Evolutionary conservation across 2,329 filamentous ascomycete genomes (phyloP), one percentile per base, ranked within the genome.

Genomic region (Lecanicillium sp.): DNA sequence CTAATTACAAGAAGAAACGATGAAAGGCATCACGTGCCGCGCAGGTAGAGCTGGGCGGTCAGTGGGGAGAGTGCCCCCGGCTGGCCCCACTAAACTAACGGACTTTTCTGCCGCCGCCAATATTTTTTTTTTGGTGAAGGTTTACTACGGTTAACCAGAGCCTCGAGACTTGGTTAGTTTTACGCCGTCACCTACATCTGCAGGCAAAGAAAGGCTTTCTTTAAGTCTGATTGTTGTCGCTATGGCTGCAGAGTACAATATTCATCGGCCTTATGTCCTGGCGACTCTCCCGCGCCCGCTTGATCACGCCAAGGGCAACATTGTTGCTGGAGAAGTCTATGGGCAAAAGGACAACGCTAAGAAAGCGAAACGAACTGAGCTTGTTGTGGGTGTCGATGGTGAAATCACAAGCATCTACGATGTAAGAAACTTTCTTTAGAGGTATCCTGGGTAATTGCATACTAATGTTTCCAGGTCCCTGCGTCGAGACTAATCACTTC

Each of bases 341-440:
- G 75, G 76, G 45, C 73, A 74, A 54, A 65, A 68, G 47, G 64
- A 71, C 36, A 72, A 70, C 16, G 67, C 68, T 22, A 77, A 72
- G 59, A 79, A 75, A 60, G 69, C 73, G 49, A 79, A 79, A 60
- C 71, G 78, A 49, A 67, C 78, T 9, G 78, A 83, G 51, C 55
- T 83, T 34, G 72, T 70, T 9, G 73, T 82, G 19, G 78, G 78
- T 15, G 70, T 78, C 50, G 75, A 83, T 54, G 78, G 78, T 43
- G 78, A 82, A 52, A 73, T 75, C 4, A 64, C 78, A 3, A 81
- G 78, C 48, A 70, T 83, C 30, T 83, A 83, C 50, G 75, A 82
- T 66, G 75, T 79, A 49, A 49, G 73, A 55, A 34, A 38, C 30
- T 16, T 37, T 14, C 15, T 48, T 19, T 28, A 11, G 15, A 13